These are phyloP conservation scores for Sedum album DNA, from an alignment of 164 flowering plant species.

Conservation along the genomic window DNA sequence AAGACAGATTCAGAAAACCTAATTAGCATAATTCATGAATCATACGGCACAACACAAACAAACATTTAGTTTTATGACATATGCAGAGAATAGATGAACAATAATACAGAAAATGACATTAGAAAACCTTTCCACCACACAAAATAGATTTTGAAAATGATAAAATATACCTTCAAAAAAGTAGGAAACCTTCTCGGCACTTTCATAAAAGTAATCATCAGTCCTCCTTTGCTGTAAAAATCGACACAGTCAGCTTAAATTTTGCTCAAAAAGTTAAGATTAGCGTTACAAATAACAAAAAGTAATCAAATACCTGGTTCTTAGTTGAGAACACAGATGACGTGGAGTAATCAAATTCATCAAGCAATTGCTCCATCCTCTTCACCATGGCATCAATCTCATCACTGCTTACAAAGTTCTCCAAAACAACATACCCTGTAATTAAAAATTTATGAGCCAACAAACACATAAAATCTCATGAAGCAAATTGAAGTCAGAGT, in stretches of 20 bases:
- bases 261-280: neutral
- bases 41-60: too few species aligned
- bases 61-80: too few species aligned
- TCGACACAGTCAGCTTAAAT: neutral
- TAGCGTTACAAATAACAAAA: neutral
- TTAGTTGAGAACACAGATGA: conserved; percentile 78
- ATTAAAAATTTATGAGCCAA: neutral
- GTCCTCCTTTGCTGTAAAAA: conserved; percentile 42
- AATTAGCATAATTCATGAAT: too few species aligned
- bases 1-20: too few species aligned
- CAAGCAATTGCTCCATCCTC: conserved; percentile 60
- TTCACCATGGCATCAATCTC: conserved; percentile 57
- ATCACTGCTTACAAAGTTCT: conserved; percentile 58
- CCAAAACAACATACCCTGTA: conserved; percentile 67
- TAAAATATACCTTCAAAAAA: conserved; percentile 76
- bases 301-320: conserved; percentile 59
- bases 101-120: too few species aligned
- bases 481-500: neutral
- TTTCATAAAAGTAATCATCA: conserved; percentile 76
- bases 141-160: too few species aligned
- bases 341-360: conserved; percentile 51
- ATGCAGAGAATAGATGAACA: too few species aligned
- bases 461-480: neutral
- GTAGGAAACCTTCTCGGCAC: conserved; percentile 85
- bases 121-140: too few species aligned